A percentile compares a stretch with the other conserved stretches of the same genome.
Conservation (phyloP, 1,139 yeast genomes). For the Taphrina confusa region DNA sequence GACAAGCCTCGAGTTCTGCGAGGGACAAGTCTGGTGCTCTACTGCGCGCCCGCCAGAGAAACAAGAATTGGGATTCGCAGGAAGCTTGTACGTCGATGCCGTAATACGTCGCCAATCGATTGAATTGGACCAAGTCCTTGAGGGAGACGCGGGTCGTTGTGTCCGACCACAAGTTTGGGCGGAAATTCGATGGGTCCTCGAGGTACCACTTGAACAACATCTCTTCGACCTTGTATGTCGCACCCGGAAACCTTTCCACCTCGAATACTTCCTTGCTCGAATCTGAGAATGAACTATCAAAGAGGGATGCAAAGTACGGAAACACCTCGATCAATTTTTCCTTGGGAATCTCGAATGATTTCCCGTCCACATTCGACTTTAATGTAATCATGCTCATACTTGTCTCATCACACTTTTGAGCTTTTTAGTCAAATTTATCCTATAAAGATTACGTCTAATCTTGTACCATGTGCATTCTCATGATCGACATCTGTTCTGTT, state of each 20-base stretch:
- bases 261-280: background rate
- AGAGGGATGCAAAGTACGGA: conserved; percentile 1
- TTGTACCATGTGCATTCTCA: no score
- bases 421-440: no score
- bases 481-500: no score
- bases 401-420: no score
- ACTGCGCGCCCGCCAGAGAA: background rate
- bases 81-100: background rate
- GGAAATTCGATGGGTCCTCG: background rate
- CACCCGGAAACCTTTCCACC: background rate
- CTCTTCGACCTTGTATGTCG: background rate
- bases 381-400: background rate
- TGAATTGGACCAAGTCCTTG: background rate
- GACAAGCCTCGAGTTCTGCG: background rate
- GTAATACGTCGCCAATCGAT: conserved; percentile 4
- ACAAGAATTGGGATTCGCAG: background rate
- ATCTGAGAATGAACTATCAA: conserved; percentile 1
- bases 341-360: background rate
- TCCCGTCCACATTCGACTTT: background rate
- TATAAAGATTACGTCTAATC: no score
- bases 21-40: background rate
- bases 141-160: background rate
- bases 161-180: no score
- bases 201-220: background rate
- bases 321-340: background rate